Percentiles rank a stretch among this genome's conserved stretches.
These are phyloP conservation scores for Rugosomyces carneus DNA, from an alignment of 1,284 basidiomycete genomes.

Conservation along the genomic window DNA sequence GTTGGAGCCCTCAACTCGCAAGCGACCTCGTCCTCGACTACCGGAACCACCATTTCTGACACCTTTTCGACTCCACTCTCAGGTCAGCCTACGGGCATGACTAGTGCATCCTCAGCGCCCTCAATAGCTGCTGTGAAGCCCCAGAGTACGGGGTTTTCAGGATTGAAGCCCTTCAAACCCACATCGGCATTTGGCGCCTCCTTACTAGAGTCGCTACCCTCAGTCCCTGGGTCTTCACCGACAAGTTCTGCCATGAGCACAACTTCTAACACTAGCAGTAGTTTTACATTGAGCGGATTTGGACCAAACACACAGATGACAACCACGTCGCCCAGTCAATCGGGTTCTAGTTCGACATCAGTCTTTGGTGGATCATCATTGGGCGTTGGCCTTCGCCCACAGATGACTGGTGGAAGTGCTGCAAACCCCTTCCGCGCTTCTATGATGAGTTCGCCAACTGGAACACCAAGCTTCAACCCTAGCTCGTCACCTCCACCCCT, in stretches of 20 bases:
- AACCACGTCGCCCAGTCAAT: conserved; percentile 15
- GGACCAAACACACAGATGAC: conserved; percentile 3
- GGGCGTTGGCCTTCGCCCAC: conserved; percentile 64
- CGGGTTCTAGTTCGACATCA: conserved; percentile 13
- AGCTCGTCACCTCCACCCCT: conserved; percentile 9
- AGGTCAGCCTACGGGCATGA: conserved; percentile 44
- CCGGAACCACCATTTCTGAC: conserved; percentile 39
- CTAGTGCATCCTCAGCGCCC: conserved; percentile 28
- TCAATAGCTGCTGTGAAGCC: conserved; percentile 44
- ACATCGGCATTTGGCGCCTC: conserved; percentile 83
- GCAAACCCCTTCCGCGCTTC: conserved; percentile 76
- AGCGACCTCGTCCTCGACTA: conserved; percentile 31
- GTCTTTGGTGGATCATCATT: conserved; percentile 32
- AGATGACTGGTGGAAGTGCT: conserved; percentile 63
- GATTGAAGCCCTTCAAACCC: conserved; percentile 89
- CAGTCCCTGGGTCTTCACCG: conserved; percentile 55
- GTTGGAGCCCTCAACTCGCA: conserved; percentile 26
- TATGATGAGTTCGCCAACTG: conserved; percentile 32
- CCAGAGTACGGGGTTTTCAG: conserved; percentile 78
- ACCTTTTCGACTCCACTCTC: conserved; percentile 46
- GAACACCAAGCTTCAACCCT: conserved; percentile 7
- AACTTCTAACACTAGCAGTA: conserved; percentile 4
- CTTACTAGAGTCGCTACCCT: conserved; percentile 72
- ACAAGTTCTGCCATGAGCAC: conserved; percentile 38
- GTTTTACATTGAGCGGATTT: conserved; percentile 3